These are phyloP conservation scores for Aphanomyces cochlioides DNA, from an alignment of 352 stramenopile species.

Conservation along the genomic window DNA sequence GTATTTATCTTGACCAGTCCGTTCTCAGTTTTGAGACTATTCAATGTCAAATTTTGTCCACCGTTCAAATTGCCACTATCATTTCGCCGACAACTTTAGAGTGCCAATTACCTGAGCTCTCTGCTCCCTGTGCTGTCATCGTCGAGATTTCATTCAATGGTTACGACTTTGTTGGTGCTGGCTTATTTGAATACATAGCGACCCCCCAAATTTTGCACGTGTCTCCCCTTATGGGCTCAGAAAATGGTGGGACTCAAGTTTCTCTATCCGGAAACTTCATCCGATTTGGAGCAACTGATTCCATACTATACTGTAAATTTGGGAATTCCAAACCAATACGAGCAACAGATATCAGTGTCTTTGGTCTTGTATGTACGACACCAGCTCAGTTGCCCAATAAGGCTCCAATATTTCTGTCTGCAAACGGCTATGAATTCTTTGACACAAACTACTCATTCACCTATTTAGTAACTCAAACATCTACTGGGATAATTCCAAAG, in stretches of 20 bases:
- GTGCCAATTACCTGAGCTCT: slow-evolving; percentile 6
- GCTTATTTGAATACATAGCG: slow-evolving; percentile 43
- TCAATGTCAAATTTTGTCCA: slow-evolving; percentile 25
- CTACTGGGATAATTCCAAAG: slow-evolving; percentile 30
- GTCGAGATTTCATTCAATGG: slow-evolving; percentile 41
- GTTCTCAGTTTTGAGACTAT: slow-evolving; percentile 36
- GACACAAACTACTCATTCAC: slow-evolving; percentile 35
- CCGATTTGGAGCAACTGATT: slow-evolving; percentile 35
- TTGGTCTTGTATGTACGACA: slow-evolving; percentile 34
- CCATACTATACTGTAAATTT: slow-evolving; percentile 46
- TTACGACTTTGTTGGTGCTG: slow-evolving; percentile 40
- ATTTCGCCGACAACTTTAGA: slow-evolving; percentile 10
- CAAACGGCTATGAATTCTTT: slow-evolving; percentile 53
- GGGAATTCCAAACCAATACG: slow-evolving; percentile 29
- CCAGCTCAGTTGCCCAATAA: slow-evolving; percentile 34
- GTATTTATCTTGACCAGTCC: slow-evolving; percentile 35
- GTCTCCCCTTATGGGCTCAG: slow-evolving; percentile 32
- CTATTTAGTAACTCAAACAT: slow-evolving; percentile 31
- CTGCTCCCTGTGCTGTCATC: slow-evolving; percentile 7
- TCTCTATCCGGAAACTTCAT: slow-evolving; percentile 34
- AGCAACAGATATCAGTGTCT: slow-evolving; percentile 37
- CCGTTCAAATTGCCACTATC: slow-evolving; percentile 3
- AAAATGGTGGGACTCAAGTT: slow-evolving; percentile 31
- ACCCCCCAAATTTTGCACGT: slow-evolving; percentile 36
- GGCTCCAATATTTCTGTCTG: slow-evolving; percentile 43